Percentiles rank a stretch among this genome's conserved stretches.
Conservation (phyloP, 257 asterid genomes). For the Lycium barbarum region DNA sequence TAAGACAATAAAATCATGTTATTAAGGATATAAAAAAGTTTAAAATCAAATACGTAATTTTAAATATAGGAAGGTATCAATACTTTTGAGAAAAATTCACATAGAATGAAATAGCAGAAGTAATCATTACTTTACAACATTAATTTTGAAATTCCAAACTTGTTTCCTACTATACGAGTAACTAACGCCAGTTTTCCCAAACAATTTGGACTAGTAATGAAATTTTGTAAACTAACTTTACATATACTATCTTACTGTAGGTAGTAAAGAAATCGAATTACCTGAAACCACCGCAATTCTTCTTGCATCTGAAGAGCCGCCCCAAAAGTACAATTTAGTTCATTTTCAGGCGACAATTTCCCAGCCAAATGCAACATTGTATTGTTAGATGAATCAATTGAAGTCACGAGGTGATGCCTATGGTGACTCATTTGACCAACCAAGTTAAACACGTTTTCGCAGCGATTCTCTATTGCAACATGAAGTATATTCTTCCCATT, state of each 20-base stretch:
- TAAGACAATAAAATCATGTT: too few species aligned
- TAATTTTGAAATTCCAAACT: too few species aligned
- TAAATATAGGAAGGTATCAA: too few species aligned
- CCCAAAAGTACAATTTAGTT: slow-evolving; percentile 45
- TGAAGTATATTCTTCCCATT: slow-evolving; percentile 3
- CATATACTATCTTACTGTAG: background rate
- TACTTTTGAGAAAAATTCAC: too few species aligned
- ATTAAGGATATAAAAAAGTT: too few species aligned
- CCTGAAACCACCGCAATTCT: slow-evolving; percentile 55
- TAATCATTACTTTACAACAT: too few species aligned
- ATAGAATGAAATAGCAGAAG: too few species aligned
- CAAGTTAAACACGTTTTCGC: slow-evolving; percentile 3
- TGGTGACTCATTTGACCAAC: background rate
- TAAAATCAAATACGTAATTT: too few species aligned
- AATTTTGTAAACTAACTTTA: background rate
- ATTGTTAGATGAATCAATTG: slow-evolving; percentile 1
- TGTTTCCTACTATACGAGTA: background rate
- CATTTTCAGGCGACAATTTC: slow-evolving; percentile 38
- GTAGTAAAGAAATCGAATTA: background rate
- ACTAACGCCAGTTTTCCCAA: background rate
- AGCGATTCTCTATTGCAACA: slow-evolving; percentile 18
- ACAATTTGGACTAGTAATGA: background rate
- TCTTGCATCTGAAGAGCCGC: slow-evolving; percentile 58
- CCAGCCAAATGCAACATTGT: slow-evolving; percentile 34
- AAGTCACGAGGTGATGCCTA: background rate